Percentiles rank a stretch among this genome's conserved stretches.
Conservation (phyloP, 106 monocot genomes). For the Apostasia ramifera region DNA sequence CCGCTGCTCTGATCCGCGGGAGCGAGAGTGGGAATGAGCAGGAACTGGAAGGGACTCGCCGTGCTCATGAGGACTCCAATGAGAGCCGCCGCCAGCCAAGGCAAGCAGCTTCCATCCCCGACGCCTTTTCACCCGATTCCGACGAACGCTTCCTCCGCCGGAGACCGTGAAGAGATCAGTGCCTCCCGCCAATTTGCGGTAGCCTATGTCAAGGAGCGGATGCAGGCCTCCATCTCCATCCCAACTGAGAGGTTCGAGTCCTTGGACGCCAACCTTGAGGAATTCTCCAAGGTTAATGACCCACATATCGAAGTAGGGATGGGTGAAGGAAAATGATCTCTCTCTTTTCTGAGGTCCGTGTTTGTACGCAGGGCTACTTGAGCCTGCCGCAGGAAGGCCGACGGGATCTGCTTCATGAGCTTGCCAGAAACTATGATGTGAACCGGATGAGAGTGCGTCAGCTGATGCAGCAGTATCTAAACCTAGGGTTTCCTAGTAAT, state of each 20-base stretch:
- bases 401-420: slow-evolving; percentile 36
- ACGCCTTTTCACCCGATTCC: not conserved
- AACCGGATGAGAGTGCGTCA: slow-evolving; percentile 47
- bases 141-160: not conserved
- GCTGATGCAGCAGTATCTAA: slow-evolving; percentile 72
- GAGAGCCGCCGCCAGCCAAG: slow-evolving; percentile 9
- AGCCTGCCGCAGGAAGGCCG: slow-evolving; percentile 34
- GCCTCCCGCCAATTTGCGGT: not conserved
- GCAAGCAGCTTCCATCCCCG: not conserved
- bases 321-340: not conserved
- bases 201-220: slow-evolving; percentile 49
- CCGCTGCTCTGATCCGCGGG: slow-evolving; percentile 11
- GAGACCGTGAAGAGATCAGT: not conserved
- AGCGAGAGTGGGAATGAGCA: slow-evolving; percentile 33
- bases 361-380: slow-evolving; percentile 35
- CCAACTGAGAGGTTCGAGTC: slow-evolving; percentile 21
- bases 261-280: slow-evolving; percentile 28
- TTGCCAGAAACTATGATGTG: slow-evolving; percentile 62
- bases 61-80: slow-evolving; percentile 58
- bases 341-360: not conserved
- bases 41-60: slow-evolving; percentile 42
- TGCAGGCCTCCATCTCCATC: slow-evolving; percentile 40
- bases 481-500: slow-evolving; percentile 22
- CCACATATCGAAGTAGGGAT: not conserved
- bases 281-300: slow-evolving; percentile 36